A percentile compares a stretch with the other conserved stretches of the same genome.
Conservation (phyloP, 495 filamentous ascomycete species). For the Talaromyces proteolyticus region DNA sequence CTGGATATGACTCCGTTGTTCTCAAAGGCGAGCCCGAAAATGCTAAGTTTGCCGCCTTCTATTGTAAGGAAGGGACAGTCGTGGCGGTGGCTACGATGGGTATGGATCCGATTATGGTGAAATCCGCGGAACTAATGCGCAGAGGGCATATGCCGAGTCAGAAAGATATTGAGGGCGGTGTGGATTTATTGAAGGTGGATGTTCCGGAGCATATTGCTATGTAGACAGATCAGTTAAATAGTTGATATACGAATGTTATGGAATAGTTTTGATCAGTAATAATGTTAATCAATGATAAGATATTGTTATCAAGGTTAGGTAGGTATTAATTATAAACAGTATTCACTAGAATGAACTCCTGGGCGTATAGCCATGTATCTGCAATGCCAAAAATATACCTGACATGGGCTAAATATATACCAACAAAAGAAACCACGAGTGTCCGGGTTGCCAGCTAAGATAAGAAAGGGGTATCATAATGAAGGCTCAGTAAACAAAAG, state of each 20-base stretch:
- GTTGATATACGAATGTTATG: too few species aligned
- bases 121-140: conserved; percentile 82
- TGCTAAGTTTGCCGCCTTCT: conserved; percentile 83
- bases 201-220: conserved; percentile 49
- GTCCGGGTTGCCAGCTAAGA: too few species aligned
- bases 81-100: conserved; percentile 90
- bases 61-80: conserved; percentile 79
- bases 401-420: not conserved
- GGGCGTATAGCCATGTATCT: too few species aligned
- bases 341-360: not conserved
- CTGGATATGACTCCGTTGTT: conserved; percentile 79
- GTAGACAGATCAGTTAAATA: conserved; percentile 9
- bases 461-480: conserved; percentile 6
- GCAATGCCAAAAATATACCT: not conserved
- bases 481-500: too few species aligned
- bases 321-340: too few species aligned
- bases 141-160: conserved; percentile 76
- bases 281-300: too few species aligned
- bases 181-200: conserved; percentile 63
- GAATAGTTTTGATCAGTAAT: too few species aligned
- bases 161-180: conserved; percentile 63
- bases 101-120: conserved; percentile 79
- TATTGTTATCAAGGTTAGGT: too few species aligned
- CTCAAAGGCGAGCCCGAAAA: conserved; percentile 72
- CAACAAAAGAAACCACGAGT: too few species aligned